Percentiles rank a stretch among this genome's conserved stretches.
Conservation (phyloP, 768 basidiomycete genomes). For the Rhizopogon salebrosus region DNA sequence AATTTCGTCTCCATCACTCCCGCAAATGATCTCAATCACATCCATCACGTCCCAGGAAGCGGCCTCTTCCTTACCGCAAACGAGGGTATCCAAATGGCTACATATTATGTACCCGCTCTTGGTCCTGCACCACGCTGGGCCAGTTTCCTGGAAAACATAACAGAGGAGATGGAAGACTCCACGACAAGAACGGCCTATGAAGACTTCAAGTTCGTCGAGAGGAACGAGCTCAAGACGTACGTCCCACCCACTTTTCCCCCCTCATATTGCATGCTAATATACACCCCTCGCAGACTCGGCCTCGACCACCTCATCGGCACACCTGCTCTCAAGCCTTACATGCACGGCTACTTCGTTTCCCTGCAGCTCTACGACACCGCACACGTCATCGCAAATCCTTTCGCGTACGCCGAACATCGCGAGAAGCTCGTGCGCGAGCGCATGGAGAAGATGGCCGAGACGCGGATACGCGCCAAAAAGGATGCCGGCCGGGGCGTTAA, state of each 20-base stretch:
- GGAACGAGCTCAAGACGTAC: constrained; percentile 78
- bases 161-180: constrained; percentile 96
- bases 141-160: constrained; percentile 96
- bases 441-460: constrained; percentile 91
- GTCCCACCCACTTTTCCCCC: constrained; percentile 28
- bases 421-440: constrained; percentile 84
- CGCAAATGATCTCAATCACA: constrained; percentile 80
- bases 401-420: constrained; percentile 90
- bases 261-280: background rate
- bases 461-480: constrained; percentile 84
- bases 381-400: constrained; percentile 92
- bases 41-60: constrained; percentile 85
- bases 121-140: constrained; percentile 97
- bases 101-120: constrained; percentile 92
- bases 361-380: constrained; percentile 96
- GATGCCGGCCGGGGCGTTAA: constrained; percentile 43
- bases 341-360: constrained; percentile 98
- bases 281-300: constrained; percentile 60
- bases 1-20: constrained; percentile 95
- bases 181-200: constrained; percentile 77
- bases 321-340: constrained; percentile 94
- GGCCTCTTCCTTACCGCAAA: constrained; percentile 91
- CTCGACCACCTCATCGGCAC: constrained; percentile 94
- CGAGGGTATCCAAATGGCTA: constrained; percentile 94
- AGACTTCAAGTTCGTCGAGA: constrained; percentile 96